A percentile compares a stretch with the other conserved stretches of the same genome.
Evolutionary conservation across 129 eudicot species (phyloP).

Genomic region (Apium graveolens): DNA sequence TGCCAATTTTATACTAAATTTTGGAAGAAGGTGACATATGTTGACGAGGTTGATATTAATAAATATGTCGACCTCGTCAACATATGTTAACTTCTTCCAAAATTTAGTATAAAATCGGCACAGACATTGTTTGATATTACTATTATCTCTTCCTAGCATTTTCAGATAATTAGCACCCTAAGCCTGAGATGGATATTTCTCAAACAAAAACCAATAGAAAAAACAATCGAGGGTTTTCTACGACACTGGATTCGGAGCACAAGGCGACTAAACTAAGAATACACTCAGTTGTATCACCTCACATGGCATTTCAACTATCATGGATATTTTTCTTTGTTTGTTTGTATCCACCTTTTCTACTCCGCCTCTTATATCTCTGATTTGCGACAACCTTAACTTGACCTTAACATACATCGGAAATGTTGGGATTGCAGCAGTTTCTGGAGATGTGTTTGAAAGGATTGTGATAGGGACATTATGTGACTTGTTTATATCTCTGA

Average conservation of each 20-base stretch:
- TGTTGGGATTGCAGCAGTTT: too few species aligned
- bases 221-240: conserved; percentile 9
- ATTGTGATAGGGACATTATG: too few species aligned
- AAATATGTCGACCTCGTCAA: background rate
- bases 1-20: background rate
- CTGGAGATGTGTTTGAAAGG: too few species aligned
- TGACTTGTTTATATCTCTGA: too few species aligned
- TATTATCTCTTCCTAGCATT: background rate
- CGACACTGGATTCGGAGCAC: conserved; percentile 24
- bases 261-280: conserved; percentile 22
- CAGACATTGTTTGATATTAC: background rate
- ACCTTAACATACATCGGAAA: conserved; percentile 20
- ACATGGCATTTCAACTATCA: conserved; percentile 30
- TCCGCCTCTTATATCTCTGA: conserved; percentile 29
- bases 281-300: conserved; percentile 19
- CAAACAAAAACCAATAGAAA: background rate
- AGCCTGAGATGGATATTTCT: conserved; percentile 7
- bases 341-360: conserved; percentile 30
- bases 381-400: conserved; percentile 25
- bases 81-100: background rate
- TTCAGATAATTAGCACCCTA: background rate
- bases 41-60: background rate
- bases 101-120: background rate
- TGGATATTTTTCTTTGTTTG: conserved; percentile 30
- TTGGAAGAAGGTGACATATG: background rate